phyloP scores from a whole-genome alignment of 2,329 filamentous ascomycete genomes.

The Diaporthe helianthi region DNA sequence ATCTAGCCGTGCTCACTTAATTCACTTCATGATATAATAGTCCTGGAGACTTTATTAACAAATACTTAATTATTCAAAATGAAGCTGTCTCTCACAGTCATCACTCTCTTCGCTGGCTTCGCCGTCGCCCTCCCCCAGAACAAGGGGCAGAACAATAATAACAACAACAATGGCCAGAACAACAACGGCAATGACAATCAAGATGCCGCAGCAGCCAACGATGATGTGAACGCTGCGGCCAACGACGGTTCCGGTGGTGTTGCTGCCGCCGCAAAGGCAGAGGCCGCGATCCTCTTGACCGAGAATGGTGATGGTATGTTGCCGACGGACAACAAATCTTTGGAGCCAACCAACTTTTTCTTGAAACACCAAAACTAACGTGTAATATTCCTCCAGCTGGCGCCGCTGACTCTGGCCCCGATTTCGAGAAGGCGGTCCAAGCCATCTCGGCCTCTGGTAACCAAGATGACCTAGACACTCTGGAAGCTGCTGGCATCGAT shows the following conservation, averaged over 20 bases:
- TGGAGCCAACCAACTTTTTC: background rate
- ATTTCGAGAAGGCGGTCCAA: constrained; percentile 25
- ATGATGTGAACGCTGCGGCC: constrained; percentile 21
- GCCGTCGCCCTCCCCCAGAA: constrained; percentile 26
- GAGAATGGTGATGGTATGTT: constrained; percentile 31
- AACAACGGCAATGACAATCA: background rate
- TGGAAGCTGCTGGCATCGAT: constrained; percentile 25
- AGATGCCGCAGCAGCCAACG: background rate
- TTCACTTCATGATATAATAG: background rate
- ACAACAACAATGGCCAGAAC: background rate
- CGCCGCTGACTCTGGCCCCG: constrained; percentile 11
- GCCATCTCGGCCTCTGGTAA: constrained; percentile 21
- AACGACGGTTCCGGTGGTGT: constrained; percentile 21
- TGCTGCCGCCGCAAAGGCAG: constrained; percentile 24
- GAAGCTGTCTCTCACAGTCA: constrained; percentile 27
- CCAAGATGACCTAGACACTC: constrained; percentile 17
- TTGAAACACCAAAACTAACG: background rate
- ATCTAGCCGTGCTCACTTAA: constrained; percentile 23
- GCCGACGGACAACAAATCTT: background rate
- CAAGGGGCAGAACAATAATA: constrained; percentile 9
- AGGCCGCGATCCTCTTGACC: constrained; percentile 27
- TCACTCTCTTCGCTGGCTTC: constrained; percentile 29
- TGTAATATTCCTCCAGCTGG: background rate
- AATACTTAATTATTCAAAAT: constrained; percentile 27
- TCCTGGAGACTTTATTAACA: constrained; percentile 12